These are phyloP conservation scores for Ustilago sp. DNA, from an alignment of 1,284 basidiomycete genomes.

Conservation along the genomic window DNA sequence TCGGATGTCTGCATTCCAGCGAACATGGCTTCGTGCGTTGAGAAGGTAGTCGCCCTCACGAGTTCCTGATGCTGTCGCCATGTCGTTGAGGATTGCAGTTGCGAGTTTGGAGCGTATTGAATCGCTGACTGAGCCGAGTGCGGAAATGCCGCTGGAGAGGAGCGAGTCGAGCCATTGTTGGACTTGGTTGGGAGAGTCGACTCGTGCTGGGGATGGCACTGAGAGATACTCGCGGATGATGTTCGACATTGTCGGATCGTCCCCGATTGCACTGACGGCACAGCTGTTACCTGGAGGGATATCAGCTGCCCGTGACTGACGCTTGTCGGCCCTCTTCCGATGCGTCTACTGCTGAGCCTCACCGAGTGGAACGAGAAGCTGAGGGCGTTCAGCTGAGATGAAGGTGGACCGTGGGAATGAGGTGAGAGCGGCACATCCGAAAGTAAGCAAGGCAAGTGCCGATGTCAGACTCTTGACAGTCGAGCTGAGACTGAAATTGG, in stretches of 20 bases:
- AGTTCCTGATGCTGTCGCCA: constrained; percentile 34
- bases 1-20: constrained; percentile 34
- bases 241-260: constrained; percentile 22
- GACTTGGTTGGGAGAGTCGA: constrained; percentile 29
- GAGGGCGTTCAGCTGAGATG: neutral
- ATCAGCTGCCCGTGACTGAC: neutral
- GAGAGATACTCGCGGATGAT: constrained; percentile 45
- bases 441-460: neutral
- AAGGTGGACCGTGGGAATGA: neutral
- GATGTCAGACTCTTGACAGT: neutral
- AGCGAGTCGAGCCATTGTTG: constrained; percentile 39
- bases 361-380: neutral
- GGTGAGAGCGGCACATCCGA: neutral
- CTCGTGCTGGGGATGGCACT: constrained; percentile 24
- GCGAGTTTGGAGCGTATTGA: constrained; percentile 46
- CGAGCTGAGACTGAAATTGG: neutral
- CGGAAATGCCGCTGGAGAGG: constrained; percentile 20
- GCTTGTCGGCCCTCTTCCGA: constrained; percentile 1
- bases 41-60: constrained; percentile 37
- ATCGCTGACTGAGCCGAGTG: constrained; percentile 35
- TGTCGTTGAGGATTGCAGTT: constrained; percentile 37
- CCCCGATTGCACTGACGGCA: neutral
- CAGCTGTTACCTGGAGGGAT: neutral
- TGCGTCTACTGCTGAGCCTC: neutral
- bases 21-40: constrained; percentile 25